Base-by-base conservation (phyloP, 768 basidiomycete genomes). In the Tulasnella sp. region DNA sequence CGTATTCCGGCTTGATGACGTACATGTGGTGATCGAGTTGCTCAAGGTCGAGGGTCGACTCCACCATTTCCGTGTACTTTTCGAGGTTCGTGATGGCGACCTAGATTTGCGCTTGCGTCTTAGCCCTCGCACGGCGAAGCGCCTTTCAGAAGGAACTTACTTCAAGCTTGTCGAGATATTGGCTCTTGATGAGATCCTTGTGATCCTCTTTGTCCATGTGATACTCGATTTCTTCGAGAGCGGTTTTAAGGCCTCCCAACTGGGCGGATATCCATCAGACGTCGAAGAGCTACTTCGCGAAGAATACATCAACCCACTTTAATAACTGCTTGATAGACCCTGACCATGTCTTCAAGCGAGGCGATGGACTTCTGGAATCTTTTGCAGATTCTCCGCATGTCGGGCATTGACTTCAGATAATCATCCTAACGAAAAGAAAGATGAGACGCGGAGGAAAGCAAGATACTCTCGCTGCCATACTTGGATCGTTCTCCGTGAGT, bases 61-160 rank as follows among this genome's bases (percentile, higher is more conserved):
- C 96, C 2, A 99, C 97, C 94, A 99, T 97, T 81, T 96, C 94
- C 3, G 90, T 88, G 83, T 96, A 97, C 84, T 95, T 95, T 18
- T 88, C 88, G 6, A 99, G 90, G 76, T 87, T 91, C 0, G 85
- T 85, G 24, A 90, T 86, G 82, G 91, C 89, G 82, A 92, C 89
- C 96, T 97, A 83, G n/a, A 54, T 12, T 54, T 34, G 22, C 76
- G 73, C 48, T 75, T 14, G 72, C 48, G 44, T 28, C 12, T 41
- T 24, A 76, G 75, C 7, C 2, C 73, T 14, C 42, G 7, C 5
- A n/a, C 31, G 9, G 34, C 7, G 7, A 24, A 40, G 0, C 50
- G 4, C 5, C 18, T 3, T 8, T 58, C 16, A 28, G 22, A 48
- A 1, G 50, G 20, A 22, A 37, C 20, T 28, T 81, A 93, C 95